Base-by-base conservation (phyloP, 352 stramenopile genomes). In the Blastocystis sp. region DNA sequence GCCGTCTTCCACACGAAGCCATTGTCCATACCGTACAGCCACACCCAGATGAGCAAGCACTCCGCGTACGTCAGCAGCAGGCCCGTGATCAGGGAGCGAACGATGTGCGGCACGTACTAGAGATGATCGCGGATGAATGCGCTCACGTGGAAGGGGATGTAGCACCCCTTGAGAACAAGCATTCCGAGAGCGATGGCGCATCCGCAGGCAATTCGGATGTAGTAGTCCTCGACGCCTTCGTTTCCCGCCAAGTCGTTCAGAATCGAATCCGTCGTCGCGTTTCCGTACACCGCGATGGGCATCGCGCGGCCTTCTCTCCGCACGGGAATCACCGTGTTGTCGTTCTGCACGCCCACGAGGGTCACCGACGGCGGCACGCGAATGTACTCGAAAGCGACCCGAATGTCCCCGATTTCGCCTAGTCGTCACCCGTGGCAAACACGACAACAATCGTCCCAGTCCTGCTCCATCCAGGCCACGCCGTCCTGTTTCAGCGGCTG, bases 271-370 rank as follows among this genome's bases (percentile, higher is more conserved):
- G 40, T 38, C 9, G 74, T 84, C n/a, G 45, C 14, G 28, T 84
- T 84, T 28, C 74, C 74, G 34, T 40, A n/a, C 3, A 54, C 74
- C 7, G 74, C 57, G 24, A 84, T 68, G 1, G 74, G 74, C n/a
- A 48, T 11, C 21, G 40, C 7, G 10, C 24, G 52, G 28, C 24
- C 40, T 7, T 21, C 74, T 38, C 52, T 7, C n/a, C 74, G 52
- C 7, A 84, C 60, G 19, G 74, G 74, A 28, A 84, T 14, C 0
- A 84, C 28, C 59, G 59, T 54, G 14, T 68, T 57, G 38, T 84
- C 52, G 42, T 84, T 84, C 45, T 84, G 74, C 2, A 84, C 52
- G 21, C 74, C 74, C 21, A 84, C 74, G 17, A 84, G 34, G 19
- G 74, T 84, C 74, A 84, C 54, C 54, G 28, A 19, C 1, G n/a